These are phyloP conservation scores for Salix koriyanagi DNA, from an alignment of 345 rosid species.

Conservation along the genomic window DNA sequence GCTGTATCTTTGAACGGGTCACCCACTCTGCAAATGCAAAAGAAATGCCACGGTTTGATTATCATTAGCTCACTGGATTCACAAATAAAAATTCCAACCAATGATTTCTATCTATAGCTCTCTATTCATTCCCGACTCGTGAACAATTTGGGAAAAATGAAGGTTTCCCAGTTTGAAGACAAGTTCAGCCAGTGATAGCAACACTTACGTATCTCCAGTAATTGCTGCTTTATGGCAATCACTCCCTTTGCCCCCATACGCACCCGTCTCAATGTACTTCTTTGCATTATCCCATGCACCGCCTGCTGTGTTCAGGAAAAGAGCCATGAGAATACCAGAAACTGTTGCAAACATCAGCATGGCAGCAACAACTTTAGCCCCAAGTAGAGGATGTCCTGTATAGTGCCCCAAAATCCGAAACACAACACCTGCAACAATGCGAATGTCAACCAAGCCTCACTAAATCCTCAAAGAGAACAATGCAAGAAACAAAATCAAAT, in stretches of 20 bases:
- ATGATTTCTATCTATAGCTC: background rate
- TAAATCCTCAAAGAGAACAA: background rate
- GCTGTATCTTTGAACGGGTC: slow-evolving; percentile 98
- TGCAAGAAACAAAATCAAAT: background rate
- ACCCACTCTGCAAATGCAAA: slow-evolving; percentile 71
- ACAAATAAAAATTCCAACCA: background rate
- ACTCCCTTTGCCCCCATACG: slow-evolving; percentile 97
- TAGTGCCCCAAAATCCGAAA: slow-evolving; percentile 81
- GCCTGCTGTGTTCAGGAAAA: slow-evolving; percentile 93
- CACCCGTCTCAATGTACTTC: slow-evolving; percentile 95
- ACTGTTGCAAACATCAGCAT: slow-evolving; percentile 96
- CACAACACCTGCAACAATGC: slow-evolving; percentile 53
- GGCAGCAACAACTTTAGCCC: slow-evolving; percentile 93
- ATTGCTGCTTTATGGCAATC: slow-evolving; percentile 95
- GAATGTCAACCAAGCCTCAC: background rate
- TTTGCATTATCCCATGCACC: slow-evolving; percentile 99
- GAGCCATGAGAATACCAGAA: slow-evolving; percentile 97
- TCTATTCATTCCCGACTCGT: background rate
- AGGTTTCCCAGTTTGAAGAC: background rate
- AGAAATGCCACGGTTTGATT: background rate
- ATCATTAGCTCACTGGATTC: background rate
- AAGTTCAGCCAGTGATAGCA: background rate
- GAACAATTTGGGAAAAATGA: background rate
- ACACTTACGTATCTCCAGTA: slow-evolving; percentile 94
- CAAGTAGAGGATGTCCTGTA: slow-evolving; percentile 89